phyloP scores from a whole-genome alignment of 2,329 filamentous ascomycete genomes.

The Aspergillus eucalypticola region DNA sequence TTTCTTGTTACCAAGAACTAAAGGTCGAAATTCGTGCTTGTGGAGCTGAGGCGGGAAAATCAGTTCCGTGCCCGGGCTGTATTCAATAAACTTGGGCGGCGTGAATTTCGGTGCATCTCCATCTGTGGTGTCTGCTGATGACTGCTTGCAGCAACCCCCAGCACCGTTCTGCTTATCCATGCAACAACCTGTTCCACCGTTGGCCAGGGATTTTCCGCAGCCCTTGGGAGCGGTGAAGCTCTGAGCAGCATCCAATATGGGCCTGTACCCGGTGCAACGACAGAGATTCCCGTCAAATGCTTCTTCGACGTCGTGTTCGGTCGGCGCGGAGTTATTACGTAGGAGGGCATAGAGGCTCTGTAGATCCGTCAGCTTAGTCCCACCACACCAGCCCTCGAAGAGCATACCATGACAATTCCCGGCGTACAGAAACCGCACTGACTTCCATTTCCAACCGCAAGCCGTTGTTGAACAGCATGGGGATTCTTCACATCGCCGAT shows the following conservation, averaged over 20 bases:
- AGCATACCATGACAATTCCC: conserved; percentile 83
- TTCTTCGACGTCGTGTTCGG: conserved; percentile 84
- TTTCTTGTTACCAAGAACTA: conserved; percentile 90
- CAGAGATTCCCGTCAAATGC: conserved; percentile 97
- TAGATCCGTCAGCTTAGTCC: conserved; percentile 7
- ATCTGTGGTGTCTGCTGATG: conserved; percentile 48
- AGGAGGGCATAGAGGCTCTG: conserved; percentile 88
- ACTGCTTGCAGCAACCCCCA: conserved; percentile 68
- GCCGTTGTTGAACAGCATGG: conserved; percentile 86
- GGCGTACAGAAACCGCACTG: conserved; percentile 97
- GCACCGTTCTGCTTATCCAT: conserved; percentile 65
- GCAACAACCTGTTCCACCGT: conserved; percentile 68
- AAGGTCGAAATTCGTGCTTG: conserved; percentile 76
- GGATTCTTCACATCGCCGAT: conserved; percentile 86
- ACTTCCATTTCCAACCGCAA: conserved; percentile 87
- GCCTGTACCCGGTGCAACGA: conserved; percentile 90
- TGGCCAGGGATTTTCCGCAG: conserved; percentile 58
- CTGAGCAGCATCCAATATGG: conserved; percentile 90
- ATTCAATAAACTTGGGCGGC: conserved; percentile 88
- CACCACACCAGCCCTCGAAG: neutral
- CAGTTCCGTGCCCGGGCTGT: conserved; percentile 88
- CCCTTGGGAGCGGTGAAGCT: conserved; percentile 65
- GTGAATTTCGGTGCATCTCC: conserved; percentile 63
- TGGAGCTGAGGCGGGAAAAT: conserved; percentile 88
- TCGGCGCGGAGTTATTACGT: conserved; percentile 76